phyloP scores from a whole-genome alignment of 805 yeast species.

The Jamesozyma piceae region DNA sequence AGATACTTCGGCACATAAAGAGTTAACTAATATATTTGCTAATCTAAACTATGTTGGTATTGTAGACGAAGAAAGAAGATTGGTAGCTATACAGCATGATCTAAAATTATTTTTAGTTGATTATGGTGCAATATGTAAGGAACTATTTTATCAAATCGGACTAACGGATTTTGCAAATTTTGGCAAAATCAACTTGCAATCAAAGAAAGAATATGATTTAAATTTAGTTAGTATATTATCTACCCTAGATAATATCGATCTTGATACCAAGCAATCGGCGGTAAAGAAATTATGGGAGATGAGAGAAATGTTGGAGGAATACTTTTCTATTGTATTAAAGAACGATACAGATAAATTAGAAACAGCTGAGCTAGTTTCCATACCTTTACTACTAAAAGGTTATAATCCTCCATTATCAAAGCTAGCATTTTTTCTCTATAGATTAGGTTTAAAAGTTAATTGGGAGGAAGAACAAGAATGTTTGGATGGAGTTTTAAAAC shows the following conservation, averaged over 20 bases:
- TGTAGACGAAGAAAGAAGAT: constrained; percentile 58
- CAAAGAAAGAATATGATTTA: constrained; percentile 6
- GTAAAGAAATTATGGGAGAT: constrained; percentile 34
- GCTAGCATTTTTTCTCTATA: constrained; percentile 55
- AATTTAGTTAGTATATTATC: constrained; percentile 12
- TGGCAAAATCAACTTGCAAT: constrained; percentile 45
- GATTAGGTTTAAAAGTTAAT: constrained; percentile 49
- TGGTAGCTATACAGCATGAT: constrained; percentile 79
- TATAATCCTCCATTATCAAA: constrained; percentile 56
- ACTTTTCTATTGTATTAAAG: constrained; percentile 48
- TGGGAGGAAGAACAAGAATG: constrained; percentile 66
- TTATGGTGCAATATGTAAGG: constrained; percentile 58
- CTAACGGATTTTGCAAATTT: constrained; percentile 72
- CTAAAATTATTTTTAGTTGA: constrained; percentile 71
- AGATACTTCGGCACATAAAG: constrained; percentile 37
- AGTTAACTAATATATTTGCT: constrained; percentile 57
- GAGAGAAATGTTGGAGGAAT: constrained; percentile 75
- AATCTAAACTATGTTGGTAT: constrained; percentile 72
- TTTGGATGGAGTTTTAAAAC: constrained; percentile 51
- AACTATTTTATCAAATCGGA: constrained; percentile 74
- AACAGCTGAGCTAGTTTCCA: constrained; percentile 33
- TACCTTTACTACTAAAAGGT: constrained; percentile 64
- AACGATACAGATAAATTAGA: constrained; percentile 24
- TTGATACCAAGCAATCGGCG: constrained; percentile 19
- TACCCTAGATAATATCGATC: constrained; percentile 12